phyloP scores from a whole-genome alignment of 2,329 filamentous ascomycete species.

The Cordyceps militaris region DNA sequence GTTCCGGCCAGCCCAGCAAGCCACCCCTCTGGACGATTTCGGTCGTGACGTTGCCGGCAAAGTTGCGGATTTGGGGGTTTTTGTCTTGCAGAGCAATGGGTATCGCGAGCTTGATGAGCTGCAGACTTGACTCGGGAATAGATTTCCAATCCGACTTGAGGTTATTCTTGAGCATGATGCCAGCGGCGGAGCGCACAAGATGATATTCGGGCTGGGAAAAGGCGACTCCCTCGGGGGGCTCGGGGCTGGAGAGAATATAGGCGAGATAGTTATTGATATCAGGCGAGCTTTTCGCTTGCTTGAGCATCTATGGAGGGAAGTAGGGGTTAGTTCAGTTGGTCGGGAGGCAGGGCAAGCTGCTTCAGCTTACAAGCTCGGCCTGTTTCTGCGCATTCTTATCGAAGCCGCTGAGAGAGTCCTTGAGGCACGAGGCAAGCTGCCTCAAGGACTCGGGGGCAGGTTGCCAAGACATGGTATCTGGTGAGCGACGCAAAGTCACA shows the following conservation, averaged over 20 bases:
- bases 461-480: slow-evolving; percentile 76
- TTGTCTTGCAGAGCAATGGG: slow-evolving; percentile 75
- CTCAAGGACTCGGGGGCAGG: slow-evolving; percentile 78
- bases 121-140: slow-evolving; percentile 65
- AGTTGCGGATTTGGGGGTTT: slow-evolving; percentile 75
- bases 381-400: slow-evolving; percentile 77
- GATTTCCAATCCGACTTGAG: slow-evolving; percentile 68
- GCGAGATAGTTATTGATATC: slow-evolving; percentile 97
- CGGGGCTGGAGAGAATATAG: slow-evolving; percentile 73
- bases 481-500: not conserved
- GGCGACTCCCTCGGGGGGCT: slow-evolving; percentile 53
- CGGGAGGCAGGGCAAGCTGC: slow-evolving; percentile 3
- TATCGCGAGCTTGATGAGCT: slow-evolving; percentile 72
- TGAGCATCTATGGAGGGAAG: slow-evolving; percentile 65
- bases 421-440: slow-evolving; percentile 83
- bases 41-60: slow-evolving; percentile 88
- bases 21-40: slow-evolving; percentile 82
- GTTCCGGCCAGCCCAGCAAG: slow-evolving; percentile 82
- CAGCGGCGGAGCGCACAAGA: slow-evolving; percentile 76
- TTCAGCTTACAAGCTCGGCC: slow-evolving; percentile 67
- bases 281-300: slow-evolving; percentile 77
- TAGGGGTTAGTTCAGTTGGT: slow-evolving; percentile 19
- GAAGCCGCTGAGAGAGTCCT: slow-evolving; percentile 83
- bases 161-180: slow-evolving; percentile 94
- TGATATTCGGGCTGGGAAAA: slow-evolving; percentile 58